phyloP scores from a whole-genome alignment of 805 yeast species.

The Candida schatavii region DNA sequence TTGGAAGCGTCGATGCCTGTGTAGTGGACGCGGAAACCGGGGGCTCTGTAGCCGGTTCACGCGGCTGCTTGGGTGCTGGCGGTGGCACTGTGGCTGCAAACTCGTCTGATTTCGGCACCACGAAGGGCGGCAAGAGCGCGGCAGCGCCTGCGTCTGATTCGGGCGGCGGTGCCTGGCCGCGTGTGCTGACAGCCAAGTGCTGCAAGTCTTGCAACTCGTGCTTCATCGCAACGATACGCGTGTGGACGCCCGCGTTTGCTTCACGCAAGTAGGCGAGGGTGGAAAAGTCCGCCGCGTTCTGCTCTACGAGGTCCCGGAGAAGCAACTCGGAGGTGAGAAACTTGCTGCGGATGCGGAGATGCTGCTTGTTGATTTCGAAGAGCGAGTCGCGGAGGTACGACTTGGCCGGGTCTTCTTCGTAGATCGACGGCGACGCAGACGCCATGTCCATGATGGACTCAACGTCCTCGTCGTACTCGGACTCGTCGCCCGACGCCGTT shows the following conservation, averaged over 20 bases:
- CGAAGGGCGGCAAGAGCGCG: not conserved
- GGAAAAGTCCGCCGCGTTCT: not conserved
- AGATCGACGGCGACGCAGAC: constrained; percentile 1
- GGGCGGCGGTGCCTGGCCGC: not conserved
- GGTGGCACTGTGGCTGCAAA: not conserved
- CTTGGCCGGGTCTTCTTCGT: constrained; percentile 1
- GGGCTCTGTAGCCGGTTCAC: not conserved
- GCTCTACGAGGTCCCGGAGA: not conserved
- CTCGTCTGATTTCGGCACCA: not conserved
- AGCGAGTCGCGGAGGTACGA: constrained; percentile 2
- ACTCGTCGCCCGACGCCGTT: constrained; percentile 1
- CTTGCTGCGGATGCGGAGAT: not conserved
- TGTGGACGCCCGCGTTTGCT: not conserved
- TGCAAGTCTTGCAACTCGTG: not conserved
- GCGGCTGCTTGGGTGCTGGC: not conserved
- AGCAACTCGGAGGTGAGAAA: not conserved
- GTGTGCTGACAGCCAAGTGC: not conserved
- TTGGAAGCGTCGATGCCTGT: too few species aligned
- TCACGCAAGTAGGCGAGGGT: not conserved
- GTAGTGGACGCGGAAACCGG: not conserved
- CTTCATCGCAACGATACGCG: not conserved
- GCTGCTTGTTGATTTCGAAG: constrained; percentile 3
- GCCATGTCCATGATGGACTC: constrained; percentile 4
- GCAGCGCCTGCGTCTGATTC: not conserved
- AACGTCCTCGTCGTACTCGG: constrained; percentile 8